phyloP scores from a whole-genome alignment of 2,329 filamentous ascomycete genomes.

The Tetracladium maxilliforme region DNA sequence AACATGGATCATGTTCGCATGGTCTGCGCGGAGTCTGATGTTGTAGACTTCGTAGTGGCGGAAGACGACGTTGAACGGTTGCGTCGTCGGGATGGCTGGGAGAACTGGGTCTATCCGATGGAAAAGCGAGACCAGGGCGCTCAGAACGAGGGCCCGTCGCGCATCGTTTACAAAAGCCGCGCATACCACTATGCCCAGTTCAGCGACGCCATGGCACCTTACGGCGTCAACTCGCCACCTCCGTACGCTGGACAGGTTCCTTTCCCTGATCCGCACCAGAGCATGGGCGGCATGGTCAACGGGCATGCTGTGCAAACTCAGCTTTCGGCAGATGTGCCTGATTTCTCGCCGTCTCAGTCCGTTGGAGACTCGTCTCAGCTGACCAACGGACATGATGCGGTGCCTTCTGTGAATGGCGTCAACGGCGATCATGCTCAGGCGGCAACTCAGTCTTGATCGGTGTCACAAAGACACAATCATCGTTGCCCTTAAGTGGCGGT shows the following conservation, averaged over 20 bases:
- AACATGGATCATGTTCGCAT: conserved; percentile 61
- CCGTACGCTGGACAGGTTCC: conserved; percentile 19
- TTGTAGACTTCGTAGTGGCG: conserved; percentile 60
- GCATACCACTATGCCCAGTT: conserved; percentile 9
- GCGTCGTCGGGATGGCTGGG: conserved; percentile 62
- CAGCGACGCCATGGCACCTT: no score
- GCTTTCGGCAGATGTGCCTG: conserved; percentile 50
- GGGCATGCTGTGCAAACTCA: conserved; percentile 24
- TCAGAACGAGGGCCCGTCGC: conserved; percentile 55
- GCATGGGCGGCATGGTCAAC: conserved; percentile 21
- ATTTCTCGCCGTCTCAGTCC: no score
- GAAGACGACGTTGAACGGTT: conserved; percentile 69
- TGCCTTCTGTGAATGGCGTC: conserved; percentile 11
- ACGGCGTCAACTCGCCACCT: no score
- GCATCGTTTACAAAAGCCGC: conserved; percentile 12
- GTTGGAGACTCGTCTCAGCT: no score
- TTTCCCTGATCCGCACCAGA: conserved; percentile 18
- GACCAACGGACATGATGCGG: conserved; percentile 27
- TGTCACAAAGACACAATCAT: no score
- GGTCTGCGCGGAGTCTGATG: conserved; percentile 57
- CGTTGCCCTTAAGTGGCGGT: no score
- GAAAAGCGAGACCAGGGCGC: conserved; percentile 59
- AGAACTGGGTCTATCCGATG: conserved; percentile 61
- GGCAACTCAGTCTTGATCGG: no score
- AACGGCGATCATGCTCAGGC: no score